Conservation (phyloP, 768 basidiomycete species). For the Lactifluus subvellereus region DNA sequence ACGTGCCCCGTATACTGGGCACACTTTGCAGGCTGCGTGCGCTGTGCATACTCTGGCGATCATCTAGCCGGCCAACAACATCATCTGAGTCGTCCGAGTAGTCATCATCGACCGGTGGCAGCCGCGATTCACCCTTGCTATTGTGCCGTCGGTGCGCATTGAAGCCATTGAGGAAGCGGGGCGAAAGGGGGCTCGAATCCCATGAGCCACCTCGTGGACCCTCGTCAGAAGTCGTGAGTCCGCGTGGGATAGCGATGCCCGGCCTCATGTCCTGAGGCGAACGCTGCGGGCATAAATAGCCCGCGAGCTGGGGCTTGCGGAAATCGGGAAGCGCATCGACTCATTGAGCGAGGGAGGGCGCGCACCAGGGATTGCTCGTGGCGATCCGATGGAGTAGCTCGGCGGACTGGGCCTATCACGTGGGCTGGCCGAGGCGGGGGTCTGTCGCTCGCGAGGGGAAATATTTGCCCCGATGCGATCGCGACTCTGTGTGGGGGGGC, state of each 20-base stretch:
- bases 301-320: conserved; percentile 21
- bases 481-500: conserved; percentile 20
- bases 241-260: conserved; percentile 23
- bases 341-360: conserved; percentile 17
- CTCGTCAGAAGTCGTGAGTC: conserved; percentile 12
- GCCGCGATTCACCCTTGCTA: conserved; percentile 19
- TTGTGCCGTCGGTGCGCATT: conserved; percentile 10
- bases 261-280: conserved; percentile 22
- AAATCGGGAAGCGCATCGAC: conserved; percentile 19
- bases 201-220: conserved; percentile 14
- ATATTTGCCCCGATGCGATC: conserved; percentile 10
- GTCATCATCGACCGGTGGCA: conserved; percentile 6
- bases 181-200: conserved; percentile 20
- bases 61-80: conserved; percentile 20
- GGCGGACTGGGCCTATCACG: conserved; percentile 18
- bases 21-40: conserved; percentile 15
- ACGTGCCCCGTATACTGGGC: conserved; percentile 21
- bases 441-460: conserved; percentile 14
- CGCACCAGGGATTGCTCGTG: conserved; percentile 16
- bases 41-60: conserved; percentile 16
- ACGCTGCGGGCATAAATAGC: conserved; percentile 11
- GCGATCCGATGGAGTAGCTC: background rate
- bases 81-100: conserved; percentile 18
- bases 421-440: conserved; percentile 20
- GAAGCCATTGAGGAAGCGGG: conserved; percentile 17